Evolutionary conservation across 176 grass and related monocot genomes (phyloP), one percentile per base, ranked within the genome.

Genomic region (Calamus simplicifolius): DNA sequence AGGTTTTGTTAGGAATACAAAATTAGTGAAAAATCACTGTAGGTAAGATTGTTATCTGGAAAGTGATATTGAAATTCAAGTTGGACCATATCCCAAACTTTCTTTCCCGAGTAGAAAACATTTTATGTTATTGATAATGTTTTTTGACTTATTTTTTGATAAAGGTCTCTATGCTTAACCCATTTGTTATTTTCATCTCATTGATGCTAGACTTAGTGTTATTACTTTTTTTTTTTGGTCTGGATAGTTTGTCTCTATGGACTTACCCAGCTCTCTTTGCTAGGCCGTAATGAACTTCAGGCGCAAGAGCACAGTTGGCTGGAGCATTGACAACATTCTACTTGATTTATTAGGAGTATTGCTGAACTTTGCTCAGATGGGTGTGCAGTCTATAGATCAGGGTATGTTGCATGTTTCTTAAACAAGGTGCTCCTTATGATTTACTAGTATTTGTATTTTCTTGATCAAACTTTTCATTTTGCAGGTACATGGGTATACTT

Each of bases 241-340:
- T n/a, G 27, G 8, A 17, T 35, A 1, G 27, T 50, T 76, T 67
- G 6, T 57, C 25, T 51, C 79, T 66, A 35, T 35, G 31, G 31
- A 35, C 6, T 35, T 35, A 35, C 31, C 31, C 8, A 35, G 29
- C 31, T 35, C 7, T 35, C 31, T 35, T 6, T 35, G 31, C 8
- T 56, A 96, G 87, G 92, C 58, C 17, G 19, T 85, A 57, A 96
- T 96, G 92, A 96, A 96, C 72, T 90, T 96, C 56, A 74, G 5
- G 54, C 64, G 78, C 53, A 90, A 96, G 77, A 96, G 92, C 58
- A 96, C 92, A 23, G 74, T 90, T 43, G 92, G 92, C 57, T 96
- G 92, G 92, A 96, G 92, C 63, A 87, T 96, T 72, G 92, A 86
- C 35, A 96, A 96, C 61, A 96, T 96, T 56, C 75, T 96, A 68